Percentiles rank a stretch among this genome's conserved stretches.
phyloP scores from a whole-genome alignment of 371 early-diverging fungal genomes.

The Smittium culicis region DNA sequence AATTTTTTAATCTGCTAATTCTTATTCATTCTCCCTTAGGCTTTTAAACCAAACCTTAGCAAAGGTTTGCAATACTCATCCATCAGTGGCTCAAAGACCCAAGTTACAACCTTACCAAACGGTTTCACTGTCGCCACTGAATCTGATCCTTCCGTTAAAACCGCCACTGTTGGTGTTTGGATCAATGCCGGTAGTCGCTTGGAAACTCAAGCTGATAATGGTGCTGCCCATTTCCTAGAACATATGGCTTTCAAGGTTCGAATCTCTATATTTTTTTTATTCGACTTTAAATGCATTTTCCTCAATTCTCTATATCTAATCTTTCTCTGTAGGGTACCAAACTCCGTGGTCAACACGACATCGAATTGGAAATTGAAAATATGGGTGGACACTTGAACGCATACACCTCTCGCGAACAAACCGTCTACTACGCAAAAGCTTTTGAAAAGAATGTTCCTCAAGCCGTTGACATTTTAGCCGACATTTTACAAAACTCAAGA shows the following conservation, averaged over 20 bases:
- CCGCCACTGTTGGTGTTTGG: constrained; percentile 97
- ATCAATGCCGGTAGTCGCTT: constrained; percentile 92
- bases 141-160: constrained; percentile 74
- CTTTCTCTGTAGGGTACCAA: constrained; percentile 57
- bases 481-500: constrained; percentile 84
- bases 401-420: constrained; percentile 95
- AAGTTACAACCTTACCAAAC: constrained; percentile 64
- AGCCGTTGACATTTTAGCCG: constrained; percentile 84
- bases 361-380: constrained; percentile 90
- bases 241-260: constrained; percentile 96
- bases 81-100: constrained; percentile 14
- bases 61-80: constrained; percentile 1
- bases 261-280: neutral
- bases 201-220: constrained; percentile 80
- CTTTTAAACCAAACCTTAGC: neutral
- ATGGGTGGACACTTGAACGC: constrained; percentile 96
- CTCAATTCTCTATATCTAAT: neutral
- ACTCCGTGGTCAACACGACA: constrained; percentile 65
- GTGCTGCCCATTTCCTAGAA: constrained; percentile 94
- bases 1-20: neutral
- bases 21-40: neutral
- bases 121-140: constrained; percentile 94
- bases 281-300: constrained; percentile 2
- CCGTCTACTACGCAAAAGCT: constrained; percentile 91
- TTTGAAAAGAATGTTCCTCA: constrained; percentile 71